phyloP scores from a whole-genome alignment of 2,329 filamentous ascomycete species.

The Bipolaris gigantea region DNA sequence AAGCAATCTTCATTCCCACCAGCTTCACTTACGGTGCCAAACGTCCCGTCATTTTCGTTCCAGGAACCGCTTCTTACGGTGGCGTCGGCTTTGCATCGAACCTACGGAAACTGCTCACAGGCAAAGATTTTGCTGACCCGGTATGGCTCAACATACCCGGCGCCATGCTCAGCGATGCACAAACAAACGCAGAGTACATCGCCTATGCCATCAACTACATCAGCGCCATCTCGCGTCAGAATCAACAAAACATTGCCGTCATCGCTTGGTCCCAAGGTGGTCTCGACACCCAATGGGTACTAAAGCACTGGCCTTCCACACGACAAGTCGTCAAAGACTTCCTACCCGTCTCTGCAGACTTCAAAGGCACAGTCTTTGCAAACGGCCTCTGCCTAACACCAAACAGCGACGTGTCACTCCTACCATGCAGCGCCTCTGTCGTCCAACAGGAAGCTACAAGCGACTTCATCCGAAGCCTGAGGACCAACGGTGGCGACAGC shows the following conservation, averaged over 20 bases:
- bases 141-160: slow-evolving; percentile 61
- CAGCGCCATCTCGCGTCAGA: slow-evolving; percentile 41
- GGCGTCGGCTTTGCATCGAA: slow-evolving; percentile 52
- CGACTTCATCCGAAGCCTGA: slow-evolving; percentile 49
- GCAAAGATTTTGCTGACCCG: slow-evolving; percentile 29
- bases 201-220: slow-evolving; percentile 62
- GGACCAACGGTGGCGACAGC: slow-evolving; percentile 52
- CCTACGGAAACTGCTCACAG: slow-evolving; percentile 53
- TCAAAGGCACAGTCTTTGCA: slow-evolving; percentile 52
- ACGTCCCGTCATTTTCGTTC: slow-evolving; percentile 56
- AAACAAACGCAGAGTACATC: slow-evolving; percentile 58
- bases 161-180: slow-evolving; percentile 52
- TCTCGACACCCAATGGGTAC: slow-evolving; percentile 59
- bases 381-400: slow-evolving; percentile 28
- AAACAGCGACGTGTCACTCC: slow-evolving; percentile 29
- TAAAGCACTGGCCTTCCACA: slow-evolving; percentile 61
- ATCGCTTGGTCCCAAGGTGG: slow-evolving; percentile 59
- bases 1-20: slow-evolving; percentile 57
- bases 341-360: slow-evolving; percentile 58
- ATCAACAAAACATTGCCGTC: slow-evolving; percentile 8
- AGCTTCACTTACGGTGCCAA: slow-evolving; percentile 51
- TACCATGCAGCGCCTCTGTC: slow-evolving; percentile 44
- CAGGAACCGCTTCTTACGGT: slow-evolving; percentile 56
- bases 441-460: slow-evolving; percentile 54
- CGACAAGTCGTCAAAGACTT: slow-evolving; percentile 52